Evolutionary conservation across 306 rosid species (phyloP), one percentile per base, ranked within the genome.

Genomic region (Styphnolobium japonicum): DNA sequence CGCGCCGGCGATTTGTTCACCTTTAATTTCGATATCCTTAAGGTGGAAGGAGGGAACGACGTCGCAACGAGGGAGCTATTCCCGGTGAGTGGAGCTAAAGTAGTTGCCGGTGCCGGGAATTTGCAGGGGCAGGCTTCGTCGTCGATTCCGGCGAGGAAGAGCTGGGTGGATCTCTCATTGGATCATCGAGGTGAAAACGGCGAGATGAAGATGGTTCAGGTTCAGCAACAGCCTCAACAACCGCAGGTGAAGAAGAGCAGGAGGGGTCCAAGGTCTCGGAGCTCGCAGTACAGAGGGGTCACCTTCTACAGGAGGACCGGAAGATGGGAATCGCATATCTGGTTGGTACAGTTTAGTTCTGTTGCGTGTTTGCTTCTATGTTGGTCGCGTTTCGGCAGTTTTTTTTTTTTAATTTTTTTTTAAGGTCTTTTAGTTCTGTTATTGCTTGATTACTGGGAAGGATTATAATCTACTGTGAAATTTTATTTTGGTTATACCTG

Each of bases 251-350:
- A 90, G 92, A 96, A 96, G 86, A 93, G 96, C 85, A 71, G 99
- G 80, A 88, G 99, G 73, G 99, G 99, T 18, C 99, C 99, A 36
- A 86, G 99, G 93, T 95, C 99, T 37, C 88, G 99, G 67, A 95
- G 99, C 81, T 95, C 99, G 72, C 99, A 93, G 92, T 95, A 91
- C 80, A 80, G 99, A 87, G 99, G 99, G 4, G 99, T 95, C 81
- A 95, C 99, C 71, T 95, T 95, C 87, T 95, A 95, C 55, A 78
- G 99, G 75, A 92, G 99, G 75, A 95, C 99, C n/a, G 99, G 99
- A 61, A 86, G 99, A 92, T 95, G 99, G 99, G 99, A 95, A 85
- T 95, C 99, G 49, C 99, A 95, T 89, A 96, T 96, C 83, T 96
- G 99, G 99, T 96, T 53, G 37, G 97, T 83, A 64, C 29, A 33